A percentile compares a stretch with the other conserved stretches of the same genome.
phyloP scores from a whole-genome alignment of 768 basidiomycete species.

The Rhizopogon rudus region DNA sequence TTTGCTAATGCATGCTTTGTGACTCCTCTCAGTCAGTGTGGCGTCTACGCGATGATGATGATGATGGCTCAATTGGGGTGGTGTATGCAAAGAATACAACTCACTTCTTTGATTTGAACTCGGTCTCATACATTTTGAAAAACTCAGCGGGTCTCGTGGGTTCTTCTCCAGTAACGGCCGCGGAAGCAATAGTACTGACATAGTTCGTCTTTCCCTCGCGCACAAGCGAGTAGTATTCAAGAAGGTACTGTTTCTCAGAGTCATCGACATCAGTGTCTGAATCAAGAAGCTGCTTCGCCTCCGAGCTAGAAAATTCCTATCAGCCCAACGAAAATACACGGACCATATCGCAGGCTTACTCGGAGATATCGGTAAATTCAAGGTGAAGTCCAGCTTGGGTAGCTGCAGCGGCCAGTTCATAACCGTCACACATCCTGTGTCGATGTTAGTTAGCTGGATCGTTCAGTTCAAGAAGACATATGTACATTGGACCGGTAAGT shows the following conservation, averaged over 20 bases:
- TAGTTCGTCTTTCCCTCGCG: constrained; percentile 28
- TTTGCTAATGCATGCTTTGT: not conserved
- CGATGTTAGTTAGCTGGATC: not conserved
- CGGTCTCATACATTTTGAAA: not conserved
- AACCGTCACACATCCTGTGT: constrained; percentile 15
- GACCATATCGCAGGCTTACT: constrained; percentile 6
- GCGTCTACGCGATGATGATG: not conserved
- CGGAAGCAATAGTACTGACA: not conserved
- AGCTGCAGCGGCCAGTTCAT: constrained; percentile 20
- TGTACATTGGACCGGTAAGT: constrained; percentile 14
- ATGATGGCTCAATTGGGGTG: not conserved
- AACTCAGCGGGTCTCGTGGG: not conserved
- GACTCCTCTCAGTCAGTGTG: not conserved
- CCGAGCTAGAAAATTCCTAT: not conserved
- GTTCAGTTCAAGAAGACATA: not conserved
- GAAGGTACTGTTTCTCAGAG: constrained; percentile 27
- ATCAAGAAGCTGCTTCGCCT: constrained; percentile 16
- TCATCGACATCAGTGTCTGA: constrained; percentile 5
- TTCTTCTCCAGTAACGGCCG: not conserved
- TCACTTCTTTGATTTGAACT: not conserved
- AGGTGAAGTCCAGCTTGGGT: constrained; percentile 17
- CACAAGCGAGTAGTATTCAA: constrained; percentile 28
- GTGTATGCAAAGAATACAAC: not conserved
- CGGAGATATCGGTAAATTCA: constrained; percentile 19
- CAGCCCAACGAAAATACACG: not conserved